A percentile compares a stretch with the other conserved stretches of the same genome.
phyloP scores from a whole-genome alignment of 176 grass and related monocot genomes.

The Aechmea fasciata region DNA sequence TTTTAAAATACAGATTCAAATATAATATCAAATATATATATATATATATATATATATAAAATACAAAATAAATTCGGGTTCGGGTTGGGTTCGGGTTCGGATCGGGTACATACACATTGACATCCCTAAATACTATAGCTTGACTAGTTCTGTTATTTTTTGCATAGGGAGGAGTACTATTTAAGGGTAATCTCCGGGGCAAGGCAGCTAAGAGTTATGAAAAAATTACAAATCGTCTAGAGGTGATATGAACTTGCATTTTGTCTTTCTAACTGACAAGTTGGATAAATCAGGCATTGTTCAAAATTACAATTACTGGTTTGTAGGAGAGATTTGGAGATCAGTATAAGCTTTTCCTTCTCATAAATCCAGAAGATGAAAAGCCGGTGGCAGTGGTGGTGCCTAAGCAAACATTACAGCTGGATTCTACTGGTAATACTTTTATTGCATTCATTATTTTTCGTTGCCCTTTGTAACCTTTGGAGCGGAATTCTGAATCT shows the following conservation, averaged over 20 bases:
- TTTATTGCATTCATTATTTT: not conserved
- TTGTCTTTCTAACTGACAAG: not conserved
- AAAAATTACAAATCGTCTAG: conserved; percentile 72
- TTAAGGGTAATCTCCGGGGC: conserved; percentile 91
- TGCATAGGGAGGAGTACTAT: conserved; percentile 75
- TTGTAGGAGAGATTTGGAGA: conserved; percentile 91
- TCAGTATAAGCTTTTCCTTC: conserved; percentile 87
- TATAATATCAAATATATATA: too few species aligned
- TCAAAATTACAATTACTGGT: conserved; percentile 13
- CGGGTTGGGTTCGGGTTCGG: too few species aligned
- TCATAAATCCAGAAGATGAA: conserved; percentile 89
- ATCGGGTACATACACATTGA: too few species aligned
- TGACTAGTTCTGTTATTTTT: not conserved
- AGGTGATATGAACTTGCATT: conserved; percentile 35
- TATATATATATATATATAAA: too few species aligned
- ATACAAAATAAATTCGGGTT: too few species aligned
- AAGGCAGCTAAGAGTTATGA: conserved; percentile 74
- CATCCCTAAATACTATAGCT: not conserved
- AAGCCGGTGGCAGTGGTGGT: conserved; percentile 87
- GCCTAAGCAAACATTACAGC: conserved; percentile 59
- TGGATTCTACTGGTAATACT: conserved; percentile 56
- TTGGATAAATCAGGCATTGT: conserved; percentile 6
- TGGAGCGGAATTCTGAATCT: not conserved
- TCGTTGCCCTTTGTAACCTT: too few species aligned
- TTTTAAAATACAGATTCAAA: too few species aligned